Base-by-base conservation (phyloP, 1,284 basidiomycete genomes). In the Boletellus deceptivus region DNA sequence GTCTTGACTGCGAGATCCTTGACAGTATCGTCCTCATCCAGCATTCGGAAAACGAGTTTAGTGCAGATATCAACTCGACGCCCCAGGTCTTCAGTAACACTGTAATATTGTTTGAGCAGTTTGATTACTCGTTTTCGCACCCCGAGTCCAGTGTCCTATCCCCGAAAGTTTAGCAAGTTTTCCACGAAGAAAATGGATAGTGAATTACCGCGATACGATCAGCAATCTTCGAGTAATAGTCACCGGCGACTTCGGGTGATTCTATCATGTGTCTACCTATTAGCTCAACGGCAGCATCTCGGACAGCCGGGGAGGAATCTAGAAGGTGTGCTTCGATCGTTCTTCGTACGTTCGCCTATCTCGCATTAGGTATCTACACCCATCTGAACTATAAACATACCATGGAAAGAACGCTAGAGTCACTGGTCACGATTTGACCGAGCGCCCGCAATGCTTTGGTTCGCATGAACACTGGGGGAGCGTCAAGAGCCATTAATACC, bases 81-180 rank as follows among this genome's bases (percentile, higher is more conserved):
- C 10, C 71, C 61, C 27, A 76, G 70, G 47, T 85, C 81, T 20
- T 80, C 74, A 1, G 84, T 82, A 5, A 84, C 79, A 8, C 69
- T 61, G 65, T 95, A 96, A 59, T 94, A 87, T 14, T 84, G 80
- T 63, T 89, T 92, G 44, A 99, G 77, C 0, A 99, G 76, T 69
- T 95, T 98, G 71, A 99, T 89, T 45, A 97, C 94, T 5, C 97
- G 85, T 65, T 97, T 97, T 31, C 97, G 82, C 3, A 99, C 97
- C 18, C 84, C 84, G 6, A 98, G 76, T 5, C 96, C 94, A 36
- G 93, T 89, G 65, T 99, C 96, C 88, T 94, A 58, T 43, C 45
- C 40, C 27, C 34, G 14, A 49, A 31, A 14, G 33, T 38, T 49
- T 45, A 53, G 40, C 29, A 20, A 31, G 40, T 17, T 14, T n/a